Base-by-base conservation (phyloP, 2,329 filamentous ascomycete species). In the Botryosphaeria agaves region DNA sequence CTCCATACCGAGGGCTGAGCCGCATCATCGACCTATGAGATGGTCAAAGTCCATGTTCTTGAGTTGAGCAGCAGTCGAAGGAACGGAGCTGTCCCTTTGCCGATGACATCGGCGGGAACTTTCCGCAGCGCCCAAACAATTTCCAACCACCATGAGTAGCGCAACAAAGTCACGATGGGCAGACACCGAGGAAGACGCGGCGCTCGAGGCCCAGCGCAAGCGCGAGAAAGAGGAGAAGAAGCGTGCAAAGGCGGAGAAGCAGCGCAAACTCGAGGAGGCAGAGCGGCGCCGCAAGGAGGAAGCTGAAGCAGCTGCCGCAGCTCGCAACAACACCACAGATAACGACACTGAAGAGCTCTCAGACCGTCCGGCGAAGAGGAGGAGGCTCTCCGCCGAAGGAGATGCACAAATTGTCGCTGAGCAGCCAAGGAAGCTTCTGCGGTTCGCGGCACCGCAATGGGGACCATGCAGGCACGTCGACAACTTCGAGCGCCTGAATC, bases 401-500 rank as follows among this genome's bases (percentile, higher is more conserved):
- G 36, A 39, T 20, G 36, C 32, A 21, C 38, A 44, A 34, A 40
- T 43, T 32, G 42, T 55, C 26, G 39, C 49, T 20, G 42, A 46
- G 15, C 14, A 12, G 7, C 56, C 61, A 20, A 53, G 68, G 2
- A 71, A 66, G 38, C 61, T 92, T 2, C 55, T 94, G 25, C 72
- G 78, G 7, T 85, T 91, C 46, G 67, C 77, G 7, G 61, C 64
- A 9, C 67, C 69, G 7, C 53, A 60, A 41, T 92, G 84, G 72
- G 66, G 70, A 34, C 63, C 69, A 3, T 79, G 77, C 46, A 67
- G 79, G 36, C 80, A 80, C 48, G 77, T 92, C 16, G 78, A 87
- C 46, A 76, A 82, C 47, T 98, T 85, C 56, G 81, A 94, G 45
- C 79, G 81, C 41, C 64, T 98, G 34, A 98, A 98, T 53, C 80